Evolutionary conservation across 2,329 filamentous ascomycete species (phyloP).

Genomic region (Zasmidium cellare): DNA sequence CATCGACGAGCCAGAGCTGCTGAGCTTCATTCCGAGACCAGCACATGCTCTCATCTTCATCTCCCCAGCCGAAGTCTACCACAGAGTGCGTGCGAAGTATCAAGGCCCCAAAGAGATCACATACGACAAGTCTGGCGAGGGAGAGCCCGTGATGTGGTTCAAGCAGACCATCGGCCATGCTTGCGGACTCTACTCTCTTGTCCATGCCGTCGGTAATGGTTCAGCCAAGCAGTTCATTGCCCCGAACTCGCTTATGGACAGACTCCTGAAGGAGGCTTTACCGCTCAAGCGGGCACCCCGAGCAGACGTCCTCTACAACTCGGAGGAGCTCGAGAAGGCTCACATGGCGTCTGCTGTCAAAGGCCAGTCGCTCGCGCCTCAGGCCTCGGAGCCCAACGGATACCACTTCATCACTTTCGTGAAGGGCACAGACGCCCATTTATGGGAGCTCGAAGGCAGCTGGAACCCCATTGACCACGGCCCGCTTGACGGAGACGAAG

Average conservation of each 20-base stretch:
- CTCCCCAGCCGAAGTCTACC: conserved; percentile 44
- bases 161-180: conserved; percentile 59
- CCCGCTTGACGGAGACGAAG: conserved; percentile 40
- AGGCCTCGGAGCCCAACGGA: conserved; percentile 32
- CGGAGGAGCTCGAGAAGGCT: conserved; percentile 43
- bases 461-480: conserved; percentile 49
- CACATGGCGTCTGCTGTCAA: conserved; percentile 44
- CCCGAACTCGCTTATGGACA: conserved; percentile 46
- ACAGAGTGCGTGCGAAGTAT: conserved; percentile 44
- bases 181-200: conserved; percentile 59
- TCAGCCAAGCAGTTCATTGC: conserved; percentile 44
- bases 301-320: conserved; percentile 55
- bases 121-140: conserved; percentile 49
- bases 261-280: conserved; percentile 45
- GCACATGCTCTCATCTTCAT: conserved; percentile 57
- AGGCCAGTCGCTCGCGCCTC: conserved; percentile 42
- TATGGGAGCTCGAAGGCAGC: conserved; percentile 49
- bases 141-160: conserved; percentile 60
- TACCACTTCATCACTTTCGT: conserved; percentile 52
- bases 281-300: conserved; percentile 46
- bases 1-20: conserved; percentile 51
- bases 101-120: conserved; percentile 36
- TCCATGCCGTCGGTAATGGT: conserved; percentile 57
- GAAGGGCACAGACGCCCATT: conserved; percentile 45
- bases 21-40: conserved; percentile 54